Conservation (phyloP, 2,329 filamentous ascomycete species). For the Dactylellina parvicollis region DNA sequence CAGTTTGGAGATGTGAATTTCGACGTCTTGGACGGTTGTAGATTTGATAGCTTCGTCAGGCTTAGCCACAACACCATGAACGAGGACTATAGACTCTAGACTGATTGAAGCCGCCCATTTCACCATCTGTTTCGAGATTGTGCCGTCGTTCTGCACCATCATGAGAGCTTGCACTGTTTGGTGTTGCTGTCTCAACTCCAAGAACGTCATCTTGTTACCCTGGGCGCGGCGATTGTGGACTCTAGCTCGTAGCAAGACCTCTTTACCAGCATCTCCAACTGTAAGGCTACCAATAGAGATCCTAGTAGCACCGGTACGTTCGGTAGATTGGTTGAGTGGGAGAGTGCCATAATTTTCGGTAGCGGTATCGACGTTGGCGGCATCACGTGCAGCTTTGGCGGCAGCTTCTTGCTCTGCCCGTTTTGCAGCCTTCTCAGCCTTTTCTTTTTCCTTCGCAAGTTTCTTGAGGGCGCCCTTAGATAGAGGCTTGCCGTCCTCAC, state of each 20-base stretch:
- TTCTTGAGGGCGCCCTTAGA: slow-evolving; percentile 88
- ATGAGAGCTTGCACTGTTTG: slow-evolving; percentile 86
- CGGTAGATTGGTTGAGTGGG: slow-evolving; percentile 68
- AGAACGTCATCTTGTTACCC: slow-evolving; percentile 88
- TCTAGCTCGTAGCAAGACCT: slow-evolving; percentile 64
- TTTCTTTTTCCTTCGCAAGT: slow-evolving; percentile 88
- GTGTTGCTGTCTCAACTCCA: slow-evolving; percentile 82
- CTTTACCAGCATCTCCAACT: slow-evolving; percentile 49
- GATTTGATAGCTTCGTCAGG: slow-evolving; percentile 89
- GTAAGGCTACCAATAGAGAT: slow-evolving; percentile 71
- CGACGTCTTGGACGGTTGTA: slow-evolving; percentile 78
- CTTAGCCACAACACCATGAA: slow-evolving; percentile 83
- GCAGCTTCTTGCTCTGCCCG: slow-evolving; percentile 78
- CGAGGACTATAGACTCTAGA: slow-evolving; percentile 81
- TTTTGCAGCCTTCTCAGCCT: slow-evolving; percentile 79
- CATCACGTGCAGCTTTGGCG: slow-evolving; percentile 72
- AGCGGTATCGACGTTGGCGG: slow-evolving; percentile 71
- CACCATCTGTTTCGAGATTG: slow-evolving; percentile 86
- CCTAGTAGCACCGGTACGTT: slow-evolving; percentile 67
- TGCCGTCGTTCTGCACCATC: slow-evolving; percentile 72
- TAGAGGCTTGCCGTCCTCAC: slow-evolving; percentile 64
- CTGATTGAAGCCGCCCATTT: slow-evolving; percentile 83
- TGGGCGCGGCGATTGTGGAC: slow-evolving; percentile 86
- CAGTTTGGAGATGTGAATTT: slow-evolving; percentile 88
- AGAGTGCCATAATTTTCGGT: slow-evolving; percentile 83